Evolutionary conservation across 148 eudicot species (phyloP).

Genomic region (Agrostemma githago): DNA sequence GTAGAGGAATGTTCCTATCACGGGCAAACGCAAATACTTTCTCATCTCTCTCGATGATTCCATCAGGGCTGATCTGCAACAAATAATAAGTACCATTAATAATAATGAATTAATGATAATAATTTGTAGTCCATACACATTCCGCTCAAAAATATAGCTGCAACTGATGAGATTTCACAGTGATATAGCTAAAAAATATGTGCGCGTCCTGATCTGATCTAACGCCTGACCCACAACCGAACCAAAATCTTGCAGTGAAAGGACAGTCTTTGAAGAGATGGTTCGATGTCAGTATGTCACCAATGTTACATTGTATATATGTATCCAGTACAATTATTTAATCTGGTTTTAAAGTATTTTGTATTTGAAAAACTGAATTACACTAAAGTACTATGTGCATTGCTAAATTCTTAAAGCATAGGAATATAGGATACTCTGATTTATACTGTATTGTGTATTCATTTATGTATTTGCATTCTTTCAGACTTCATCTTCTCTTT

Average conservation of each 20-base stretch:
- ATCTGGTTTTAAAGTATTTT: background rate
- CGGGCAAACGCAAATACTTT: constrained; percentile 81
- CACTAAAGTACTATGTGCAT: background rate
- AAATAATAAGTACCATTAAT: background rate
- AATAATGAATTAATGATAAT: background rate
- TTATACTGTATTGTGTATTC: background rate
- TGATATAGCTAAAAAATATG: background rate
- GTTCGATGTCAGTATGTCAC: too few species aligned
- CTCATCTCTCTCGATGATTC: constrained; percentile 68
- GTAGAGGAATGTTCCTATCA: constrained; percentile 58
- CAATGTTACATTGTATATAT: too few species aligned
- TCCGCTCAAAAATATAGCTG: background rate
- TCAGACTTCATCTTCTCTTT: background rate
- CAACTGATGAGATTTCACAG: background rate
- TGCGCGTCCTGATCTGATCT: too few species aligned
- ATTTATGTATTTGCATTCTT: background rate
- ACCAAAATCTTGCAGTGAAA: too few species aligned
- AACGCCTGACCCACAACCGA: too few species aligned
- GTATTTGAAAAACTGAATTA: background rate
- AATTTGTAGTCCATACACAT: background rate
- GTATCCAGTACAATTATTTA: background rate
- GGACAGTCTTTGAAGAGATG: too few species aligned
- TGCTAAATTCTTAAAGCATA: background rate
- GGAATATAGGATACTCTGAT: background rate
- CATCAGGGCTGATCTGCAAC: constrained; percentile 80